Base-by-base conservation (phyloP, 2,329 filamentous ascomycete genomes). In the Aspergillus udagawae region DNA sequence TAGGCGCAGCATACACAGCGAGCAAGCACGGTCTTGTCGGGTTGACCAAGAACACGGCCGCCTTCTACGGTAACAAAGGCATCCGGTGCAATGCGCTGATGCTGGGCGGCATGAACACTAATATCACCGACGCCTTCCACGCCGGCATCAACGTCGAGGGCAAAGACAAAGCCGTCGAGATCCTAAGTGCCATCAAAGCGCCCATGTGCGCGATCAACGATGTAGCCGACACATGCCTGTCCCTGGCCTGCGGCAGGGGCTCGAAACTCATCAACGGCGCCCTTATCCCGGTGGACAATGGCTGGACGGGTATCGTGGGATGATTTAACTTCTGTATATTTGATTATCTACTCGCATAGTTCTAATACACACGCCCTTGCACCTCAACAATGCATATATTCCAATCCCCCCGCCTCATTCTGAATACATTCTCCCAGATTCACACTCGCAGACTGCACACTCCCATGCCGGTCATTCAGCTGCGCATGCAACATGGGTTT, bases 31-130 rank as follows among this genome's bases (percentile, higher is more conserved):
- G 78, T 9, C 65, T 85, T 14, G 64, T 82, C 3, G 82, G 80
- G 1, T 68, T 85, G 56, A 83, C 81, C 14, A 82, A 81, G 68
- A 86, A 82, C 69, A 86, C 82, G 14, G 83, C 83, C 2, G 76
- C 78, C 0, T 82, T 77, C 64, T 86, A 86, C 63, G 78, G 78
- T 1, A 71, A 73, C 29, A 79, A 80, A 69, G 82, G 82, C 25
- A 82, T 86, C 58, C 77, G 79, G 51, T 78, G 75, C 60, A 76
- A 83, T 35, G 78, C 77, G 1, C 68, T 85, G 57, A 69, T 83
- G 60, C 73, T 83, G 45, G 82, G 81, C 9, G 78, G 73, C n/a
- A 84, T 85, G 79, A 58, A 73, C 3, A 85, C 83, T 10, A 84
- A 85, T 59, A 84, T 86, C 51, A 62, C 57, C 2, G 78, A 81